phyloP scores from a whole-genome alignment of 352 stramenopile genomes.

The Pythium pyrilobum region DNA sequence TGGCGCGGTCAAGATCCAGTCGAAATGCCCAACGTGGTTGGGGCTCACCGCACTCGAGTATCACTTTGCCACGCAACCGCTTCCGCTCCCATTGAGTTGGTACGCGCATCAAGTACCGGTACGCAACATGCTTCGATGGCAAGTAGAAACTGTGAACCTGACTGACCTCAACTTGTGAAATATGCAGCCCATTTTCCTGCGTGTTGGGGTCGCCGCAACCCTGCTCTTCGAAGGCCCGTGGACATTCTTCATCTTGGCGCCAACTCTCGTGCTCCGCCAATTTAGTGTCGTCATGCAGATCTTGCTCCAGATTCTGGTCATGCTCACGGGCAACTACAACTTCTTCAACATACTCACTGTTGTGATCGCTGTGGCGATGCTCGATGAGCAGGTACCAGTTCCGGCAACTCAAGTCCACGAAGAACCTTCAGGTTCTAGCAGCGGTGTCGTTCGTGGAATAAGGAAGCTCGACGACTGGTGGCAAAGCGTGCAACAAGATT shows the following conservation, averaged over 20 bases:
- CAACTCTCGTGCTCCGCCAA: constrained; percentile 42
- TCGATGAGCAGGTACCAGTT: constrained; percentile 20
- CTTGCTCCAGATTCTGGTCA: constrained; percentile 79
- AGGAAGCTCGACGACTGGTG: constrained; percentile 14
- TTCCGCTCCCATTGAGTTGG: constrained; percentile 83
- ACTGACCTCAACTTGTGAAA: not conserved
- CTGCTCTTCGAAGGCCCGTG: constrained; percentile 88
- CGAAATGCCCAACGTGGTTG: constrained; percentile 87
- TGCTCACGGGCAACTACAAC: constrained; percentile 91
- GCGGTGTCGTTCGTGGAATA: too few species aligned
- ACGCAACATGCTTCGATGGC: constrained; percentile 4
- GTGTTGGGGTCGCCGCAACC: constrained; percentile 73
- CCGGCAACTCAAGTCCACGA: not conserved
- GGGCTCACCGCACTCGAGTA: constrained; percentile 88
- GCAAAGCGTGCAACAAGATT: constrained; percentile 22
- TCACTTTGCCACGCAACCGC: constrained; percentile 86
- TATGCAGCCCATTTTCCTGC: constrained; percentile 56
- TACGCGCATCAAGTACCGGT: constrained; percentile 79
- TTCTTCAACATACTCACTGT: constrained; percentile 93
- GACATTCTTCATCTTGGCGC: constrained; percentile 78
- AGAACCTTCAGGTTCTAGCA: too few species aligned
- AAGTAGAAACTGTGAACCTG: too few species aligned
- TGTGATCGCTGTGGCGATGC: constrained; percentile 24
- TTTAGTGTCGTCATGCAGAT: constrained; percentile 63
- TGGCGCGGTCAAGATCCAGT: constrained; percentile 89